A percentile compares a stretch with the other conserved stretches of the same genome.
These are phyloP conservation scores for Helicocarpus griseus DNA, from an alignment of 2,329 filamentous ascomycete species.

Conservation along the genomic window DNA sequence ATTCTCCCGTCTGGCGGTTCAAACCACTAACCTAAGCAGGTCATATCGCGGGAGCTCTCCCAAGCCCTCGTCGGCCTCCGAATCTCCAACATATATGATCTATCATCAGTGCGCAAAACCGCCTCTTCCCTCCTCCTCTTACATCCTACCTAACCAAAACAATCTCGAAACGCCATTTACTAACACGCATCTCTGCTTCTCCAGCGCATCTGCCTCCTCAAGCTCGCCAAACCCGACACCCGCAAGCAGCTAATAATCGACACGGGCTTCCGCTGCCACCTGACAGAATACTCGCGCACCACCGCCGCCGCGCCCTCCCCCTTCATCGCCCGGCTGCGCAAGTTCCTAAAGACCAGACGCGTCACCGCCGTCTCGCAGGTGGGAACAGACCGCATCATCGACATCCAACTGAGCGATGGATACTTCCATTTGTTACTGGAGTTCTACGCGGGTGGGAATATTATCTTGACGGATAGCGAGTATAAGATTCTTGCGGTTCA, in stretches of 20 bases:
- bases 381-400: constrained; percentile 86
- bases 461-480: constrained; percentile 80
- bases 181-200: background rate
- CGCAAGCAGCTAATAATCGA: constrained; percentile 89
- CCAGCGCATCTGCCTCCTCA: constrained; percentile 82
- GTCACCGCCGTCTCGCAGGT: constrained; percentile 75
- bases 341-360: constrained; percentile 76
- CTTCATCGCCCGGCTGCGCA: constrained; percentile 78
- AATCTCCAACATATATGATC: constrained; percentile 88
- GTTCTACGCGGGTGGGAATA: constrained; percentile 93
- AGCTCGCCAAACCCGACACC: constrained; percentile 81
- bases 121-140: background rate
- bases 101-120: constrained; percentile 56
- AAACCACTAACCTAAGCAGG: constrained; percentile 41
- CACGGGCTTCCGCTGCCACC: constrained; percentile 88
- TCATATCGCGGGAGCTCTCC: constrained; percentile 89
- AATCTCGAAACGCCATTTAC: background rate
- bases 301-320: constrained; percentile 74
- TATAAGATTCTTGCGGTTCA: constrained; percentile 73
- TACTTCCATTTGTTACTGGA: constrained; percentile 80
- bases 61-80: constrained; percentile 65
- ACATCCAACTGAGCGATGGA: constrained; percentile 88
- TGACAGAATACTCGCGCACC: constrained; percentile 81
- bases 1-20: background rate
- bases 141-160: background rate